These are phyloP conservation scores for Colletotrichum sp. DNA, from an alignment of 2,329 filamentous ascomycete species.

Conservation along the genomic window DNA sequence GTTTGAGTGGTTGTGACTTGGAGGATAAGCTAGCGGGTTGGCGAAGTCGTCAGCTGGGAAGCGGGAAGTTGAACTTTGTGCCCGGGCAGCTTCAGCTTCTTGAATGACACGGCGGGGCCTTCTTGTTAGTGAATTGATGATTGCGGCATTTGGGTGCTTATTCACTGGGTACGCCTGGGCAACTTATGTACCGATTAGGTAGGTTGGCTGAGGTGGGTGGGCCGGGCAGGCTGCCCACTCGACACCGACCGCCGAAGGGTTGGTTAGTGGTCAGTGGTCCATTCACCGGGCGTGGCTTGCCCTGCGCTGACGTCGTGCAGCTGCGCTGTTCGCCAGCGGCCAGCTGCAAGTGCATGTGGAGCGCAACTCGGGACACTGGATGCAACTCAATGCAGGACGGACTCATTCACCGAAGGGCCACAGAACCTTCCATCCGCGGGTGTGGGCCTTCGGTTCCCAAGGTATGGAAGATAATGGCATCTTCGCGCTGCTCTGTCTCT, in stretches of 20 bases:
- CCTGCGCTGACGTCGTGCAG: constrained; percentile 4
- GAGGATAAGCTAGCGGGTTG: not conserved
- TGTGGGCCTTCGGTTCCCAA: not conserved
- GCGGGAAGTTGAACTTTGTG: not conserved
- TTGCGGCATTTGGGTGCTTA: constrained; percentile 8
- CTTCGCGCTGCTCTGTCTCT: not conserved
- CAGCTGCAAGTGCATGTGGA: not conserved
- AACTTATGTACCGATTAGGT: not conserved
- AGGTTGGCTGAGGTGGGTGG: not conserved
- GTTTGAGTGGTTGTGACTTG: not conserved
- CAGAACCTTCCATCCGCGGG: not conserved
- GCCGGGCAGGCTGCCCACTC: not conserved
- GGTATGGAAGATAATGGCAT: not conserved
- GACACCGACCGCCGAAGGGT: not conserved
- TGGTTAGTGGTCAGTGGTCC: constrained; percentile 6
- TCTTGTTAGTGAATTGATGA: constrained; percentile 8
- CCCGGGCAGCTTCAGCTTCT: not conserved
- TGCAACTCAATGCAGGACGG: not conserved
- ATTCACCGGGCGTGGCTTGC: not conserved
- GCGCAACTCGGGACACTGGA: not conserved
- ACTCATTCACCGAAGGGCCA: not conserved
- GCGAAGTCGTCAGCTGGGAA: not conserved
- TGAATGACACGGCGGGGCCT: not conserved
- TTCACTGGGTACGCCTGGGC: not conserved
- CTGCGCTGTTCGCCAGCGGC: not conserved